Evolutionary conservation across 768 basidiomycete genomes (phyloP), one percentile per base, ranked within the genome.

Genomic region (Lactarius vividus): DNA sequence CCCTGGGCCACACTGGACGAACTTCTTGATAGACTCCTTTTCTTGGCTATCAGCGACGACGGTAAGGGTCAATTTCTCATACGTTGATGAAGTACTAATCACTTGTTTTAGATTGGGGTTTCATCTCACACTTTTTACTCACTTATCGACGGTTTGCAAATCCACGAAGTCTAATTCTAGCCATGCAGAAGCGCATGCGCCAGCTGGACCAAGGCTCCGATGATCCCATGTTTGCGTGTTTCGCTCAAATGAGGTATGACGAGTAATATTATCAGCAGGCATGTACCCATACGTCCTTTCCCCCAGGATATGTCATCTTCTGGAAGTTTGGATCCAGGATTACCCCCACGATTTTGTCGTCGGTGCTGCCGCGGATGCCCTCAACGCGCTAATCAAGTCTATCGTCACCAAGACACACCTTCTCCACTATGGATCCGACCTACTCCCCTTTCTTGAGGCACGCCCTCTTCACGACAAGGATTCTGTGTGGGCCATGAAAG

Each of bases 131-230:
- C 75, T 94, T 95, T 75, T 79, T 95, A 56, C 82, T 94, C 44
- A 92, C 91, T 9, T 94, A 91, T 73, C 88, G 92, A 39, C 82
- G 91, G 65, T 95, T 94, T 74, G 84, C 91, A 44, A 88, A 83
- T 39, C 92, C 92, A 9, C 85, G 92, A 49, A 88, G 83, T 64
- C 78, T 95, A 20, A 79, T 95, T n/a, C 79, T 93, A 54, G 88
- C 91, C 6, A 92, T 95, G 88, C 90, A 93, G 75, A 90, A 92
- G 73, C 86, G 91, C 56, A 88, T 94, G 84, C 85, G 89, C 39
- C 85, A 88, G 69, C 78, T 94, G 16, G 88, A 89, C 72, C 83
- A 84, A 61, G 84, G 88, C 20, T 82, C 84, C 15, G 85, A 85
- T 8, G 91, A 94, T 77, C 88, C 89, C 0, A 88, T 93, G 85